Conservation (phyloP, 2,329 filamentous ascomycete genomes). For the Hymenoscyphus salicellus region DNA sequence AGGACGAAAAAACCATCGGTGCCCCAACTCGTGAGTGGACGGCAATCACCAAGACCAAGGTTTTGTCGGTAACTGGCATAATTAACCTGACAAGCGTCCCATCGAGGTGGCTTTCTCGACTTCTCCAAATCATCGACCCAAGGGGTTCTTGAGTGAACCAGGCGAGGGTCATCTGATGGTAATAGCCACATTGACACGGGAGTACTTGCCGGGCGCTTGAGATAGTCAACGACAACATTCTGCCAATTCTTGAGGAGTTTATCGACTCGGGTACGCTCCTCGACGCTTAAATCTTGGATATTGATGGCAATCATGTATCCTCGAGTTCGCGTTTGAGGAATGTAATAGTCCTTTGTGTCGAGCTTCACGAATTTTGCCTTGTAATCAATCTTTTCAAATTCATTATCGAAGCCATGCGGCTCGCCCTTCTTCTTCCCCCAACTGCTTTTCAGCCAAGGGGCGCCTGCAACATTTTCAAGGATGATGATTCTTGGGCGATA, state of each 20-base stretch:
- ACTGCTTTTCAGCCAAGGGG: constrained; percentile 50
- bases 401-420: constrained; percentile 16
- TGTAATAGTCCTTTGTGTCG: constrained; percentile 69
- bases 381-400: constrained; percentile 49
- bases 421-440: constrained; percentile 11
- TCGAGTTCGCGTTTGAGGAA: constrained; percentile 66
- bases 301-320: constrained; percentile 58
- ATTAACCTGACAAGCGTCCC: constrained; percentile 56
- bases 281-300: neutral
- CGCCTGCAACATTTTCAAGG: constrained; percentile 66
- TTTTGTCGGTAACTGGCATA: constrained; percentile 55
- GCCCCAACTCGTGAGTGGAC: constrained; percentile 59
- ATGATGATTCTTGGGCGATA: constrained; percentile 62
- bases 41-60: constrained; percentile 49
- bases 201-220: constrained; percentile 56
- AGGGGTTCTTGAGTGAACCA: constrained; percentile 35
- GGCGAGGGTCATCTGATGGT: constrained; percentile 49
- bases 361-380: constrained; percentile 46
- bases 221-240: constrained; percentile 6
- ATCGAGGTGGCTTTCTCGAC: constrained; percentile 39
- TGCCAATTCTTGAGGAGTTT: constrained; percentile 12
- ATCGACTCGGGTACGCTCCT: neutral
- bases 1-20: constrained; percentile 50
- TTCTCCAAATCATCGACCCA: constrained; percentile 32
- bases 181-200: constrained; percentile 60